These are phyloP conservation scores for Pichia nanzhaoensis DNA, from an alignment of 805 yeast species.

Conservation along the genomic window DNA sequence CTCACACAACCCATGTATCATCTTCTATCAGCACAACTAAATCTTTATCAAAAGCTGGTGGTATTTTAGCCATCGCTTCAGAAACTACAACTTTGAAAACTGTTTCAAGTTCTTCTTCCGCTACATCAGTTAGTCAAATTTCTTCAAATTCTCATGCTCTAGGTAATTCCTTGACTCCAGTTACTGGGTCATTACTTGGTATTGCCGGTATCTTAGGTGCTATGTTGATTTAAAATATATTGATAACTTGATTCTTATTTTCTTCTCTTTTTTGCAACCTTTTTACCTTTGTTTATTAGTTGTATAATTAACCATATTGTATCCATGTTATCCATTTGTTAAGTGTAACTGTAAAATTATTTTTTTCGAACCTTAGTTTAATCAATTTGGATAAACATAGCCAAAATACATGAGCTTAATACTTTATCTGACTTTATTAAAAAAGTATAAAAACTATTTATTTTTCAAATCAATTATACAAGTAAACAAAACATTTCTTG, in stretches of 20 bases:
- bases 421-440: neutral
- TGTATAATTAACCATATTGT: neutral
- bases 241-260: neutral
- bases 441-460: neutral
- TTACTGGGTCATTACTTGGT: constrained; percentile 29
- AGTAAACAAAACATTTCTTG: constrained; percentile 67
- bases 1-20: constrained; percentile 6
- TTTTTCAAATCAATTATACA: constrained; percentile 34
- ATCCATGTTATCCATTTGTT: neutral
- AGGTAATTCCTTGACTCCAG: constrained; percentile 27
- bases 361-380: no score
- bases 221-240: constrained; percentile 27
- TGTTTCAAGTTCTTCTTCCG: constrained; percentile 23
- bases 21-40: constrained; percentile 3
- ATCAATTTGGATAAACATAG: constrained; percentile 5
- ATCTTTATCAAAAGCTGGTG: constrained; percentile 32
- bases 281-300: neutral
- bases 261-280: neutral
- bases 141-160: constrained; percentile 16
- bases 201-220: constrained; percentile 33
- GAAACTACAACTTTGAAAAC: constrained; percentile 16
- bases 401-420: neutral
- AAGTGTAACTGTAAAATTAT: no score
- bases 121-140: constrained; percentile 12
- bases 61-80: constrained; percentile 37